Evolutionary conservation across 352 stramenopile species (phyloP).

Genomic region (Globisporangium perplexum): DNA sequence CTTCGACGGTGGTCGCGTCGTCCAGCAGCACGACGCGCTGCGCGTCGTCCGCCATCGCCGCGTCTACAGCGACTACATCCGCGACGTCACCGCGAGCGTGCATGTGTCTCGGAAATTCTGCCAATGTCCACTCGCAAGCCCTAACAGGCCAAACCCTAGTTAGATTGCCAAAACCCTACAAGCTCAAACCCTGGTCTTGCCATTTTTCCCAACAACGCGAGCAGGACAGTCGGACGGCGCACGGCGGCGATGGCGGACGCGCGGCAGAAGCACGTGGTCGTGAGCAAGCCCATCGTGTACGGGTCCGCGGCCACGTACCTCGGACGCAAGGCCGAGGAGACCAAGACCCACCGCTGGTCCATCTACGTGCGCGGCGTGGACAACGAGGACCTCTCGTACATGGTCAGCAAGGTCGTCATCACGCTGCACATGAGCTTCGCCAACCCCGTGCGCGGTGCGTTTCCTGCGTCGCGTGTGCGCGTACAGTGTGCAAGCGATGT

Average conservation of each 20-base stretch:
- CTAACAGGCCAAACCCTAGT: no score
- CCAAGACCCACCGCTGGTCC: constrained; percentile 93
- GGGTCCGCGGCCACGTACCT: constrained; percentile 93
- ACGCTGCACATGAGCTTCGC: constrained; percentile 95
- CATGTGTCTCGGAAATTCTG: constrained; percentile 53
- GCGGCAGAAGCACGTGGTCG: constrained; percentile 74
- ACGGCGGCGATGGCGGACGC: constrained; percentile 47
- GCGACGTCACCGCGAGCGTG: constrained; percentile 6
- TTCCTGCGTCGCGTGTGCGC: neutral
- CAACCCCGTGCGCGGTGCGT: constrained; percentile 84
- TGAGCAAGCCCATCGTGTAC: constrained; percentile 94
- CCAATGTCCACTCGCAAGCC: neutral
- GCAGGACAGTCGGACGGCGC: no score
- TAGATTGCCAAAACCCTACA: no score
- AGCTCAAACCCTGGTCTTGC: no score
- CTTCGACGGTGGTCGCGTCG: constrained; percentile 17
- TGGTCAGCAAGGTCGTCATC: constrained; percentile 97
- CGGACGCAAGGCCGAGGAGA: constrained; percentile 90
- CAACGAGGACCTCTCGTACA: constrained; percentile 92
- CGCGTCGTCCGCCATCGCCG: neutral
- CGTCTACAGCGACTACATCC: neutral
- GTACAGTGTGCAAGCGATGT: no score
- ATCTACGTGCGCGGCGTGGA: constrained; percentile 93
- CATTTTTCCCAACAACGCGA: neutral
- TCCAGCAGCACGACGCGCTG: constrained; percentile 11